A percentile compares a stretch with the other conserved stretches of the same genome.
Evolutionary conservation across 805 yeast species (phyloP).

Genomic region (Brettanomyces custersianus): DNA sequence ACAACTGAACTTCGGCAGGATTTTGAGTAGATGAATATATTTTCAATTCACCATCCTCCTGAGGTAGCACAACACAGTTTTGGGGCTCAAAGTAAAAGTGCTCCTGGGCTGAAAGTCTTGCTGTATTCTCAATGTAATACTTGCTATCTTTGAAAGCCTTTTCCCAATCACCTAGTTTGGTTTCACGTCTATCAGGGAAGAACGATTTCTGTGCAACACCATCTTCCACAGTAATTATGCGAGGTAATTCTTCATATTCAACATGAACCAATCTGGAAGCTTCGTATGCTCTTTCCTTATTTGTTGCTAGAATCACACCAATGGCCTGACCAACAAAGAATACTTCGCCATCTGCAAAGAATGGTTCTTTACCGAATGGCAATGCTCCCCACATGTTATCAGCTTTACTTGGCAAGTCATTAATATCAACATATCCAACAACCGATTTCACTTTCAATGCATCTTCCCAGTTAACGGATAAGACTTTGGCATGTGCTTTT

Average conservation of each 20-base stretch:
- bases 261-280: conserved; percentile 34
- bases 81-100: conserved; percentile 42
- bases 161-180: conserved; percentile 33
- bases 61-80: conserved; percentile 34
- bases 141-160: conserved; percentile 25
- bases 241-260: conserved; percentile 32
- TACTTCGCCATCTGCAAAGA: conserved; percentile 35
- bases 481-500: conserved; percentile 34
- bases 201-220: conserved; percentile 33
- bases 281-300: conserved; percentile 30
- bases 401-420: conserved; percentile 28
- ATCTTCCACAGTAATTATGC: conserved; percentile 34
- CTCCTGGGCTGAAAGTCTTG: conserved; percentile 38
- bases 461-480: conserved; percentile 29
- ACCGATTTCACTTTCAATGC: conserved; percentile 31
- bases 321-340: conserved; percentile 35
- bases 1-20: conserved; percentile 35
- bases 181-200: conserved; percentile 26
- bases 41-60: conserved; percentile 38
- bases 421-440: conserved; percentile 32
- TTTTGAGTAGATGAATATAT: conserved; percentile 35
- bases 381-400: conserved; percentile 35
- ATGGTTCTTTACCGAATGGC: conserved; percentile 33
- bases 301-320: conserved; percentile 31
- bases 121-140: conserved; percentile 28